Evolutionary conservation across 2,329 filamentous ascomycete genomes (phyloP).

Genomic region (Fusarium penzigii): DNA sequence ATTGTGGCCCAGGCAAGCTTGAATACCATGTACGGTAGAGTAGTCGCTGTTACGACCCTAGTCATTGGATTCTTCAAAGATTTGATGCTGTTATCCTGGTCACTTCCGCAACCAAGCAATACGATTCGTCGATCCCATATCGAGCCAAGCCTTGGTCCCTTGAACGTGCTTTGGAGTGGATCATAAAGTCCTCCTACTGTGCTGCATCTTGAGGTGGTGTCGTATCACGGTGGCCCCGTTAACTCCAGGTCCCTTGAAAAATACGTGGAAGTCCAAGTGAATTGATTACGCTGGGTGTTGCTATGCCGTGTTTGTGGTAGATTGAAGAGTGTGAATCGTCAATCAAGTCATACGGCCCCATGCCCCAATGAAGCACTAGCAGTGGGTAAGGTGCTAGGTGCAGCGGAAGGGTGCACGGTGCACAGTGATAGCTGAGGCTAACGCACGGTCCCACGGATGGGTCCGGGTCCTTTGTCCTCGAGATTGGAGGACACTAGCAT

Average conservation of each 20-base stretch:
- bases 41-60: slow-evolving; percentile 1
- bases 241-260: no score
- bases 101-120: slow-evolving; percentile 13
- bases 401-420: slow-evolving; percentile 12
- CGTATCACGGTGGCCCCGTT: background rate
- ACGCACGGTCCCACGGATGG: background rate
- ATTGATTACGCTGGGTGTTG: no score
- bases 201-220: slow-evolving; percentile 6
- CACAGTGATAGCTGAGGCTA: background rate
- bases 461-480: background rate
- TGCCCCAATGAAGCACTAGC: slow-evolving; percentile 26
- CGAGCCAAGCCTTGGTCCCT: slow-evolving; percentile 24
- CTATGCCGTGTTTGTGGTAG: slow-evolving; percentile 9
- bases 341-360: slow-evolving; percentile 27
- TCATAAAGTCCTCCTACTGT: slow-evolving; percentile 14
- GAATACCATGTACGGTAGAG: slow-evolving; percentile 2
- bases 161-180: slow-evolving; percentile 28
- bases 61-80: slow-evolving; percentile 16
- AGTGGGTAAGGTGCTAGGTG: slow-evolving; percentile 23
- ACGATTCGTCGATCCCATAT: slow-evolving; percentile 19
- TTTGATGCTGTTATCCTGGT: slow-evolving; percentile 21
- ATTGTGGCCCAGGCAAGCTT: slow-evolving; percentile 1
- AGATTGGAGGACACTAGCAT: background rate
- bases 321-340: slow-evolving; percentile 20
- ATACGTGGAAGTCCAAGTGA: no score